A percentile compares a stretch with the other conserved stretches of the same genome.
These are phyloP conservation scores for Daedaleopsis nitida DNA, from an alignment of 768 basidiomycete genomes.

Conservation along the genomic window DNA sequence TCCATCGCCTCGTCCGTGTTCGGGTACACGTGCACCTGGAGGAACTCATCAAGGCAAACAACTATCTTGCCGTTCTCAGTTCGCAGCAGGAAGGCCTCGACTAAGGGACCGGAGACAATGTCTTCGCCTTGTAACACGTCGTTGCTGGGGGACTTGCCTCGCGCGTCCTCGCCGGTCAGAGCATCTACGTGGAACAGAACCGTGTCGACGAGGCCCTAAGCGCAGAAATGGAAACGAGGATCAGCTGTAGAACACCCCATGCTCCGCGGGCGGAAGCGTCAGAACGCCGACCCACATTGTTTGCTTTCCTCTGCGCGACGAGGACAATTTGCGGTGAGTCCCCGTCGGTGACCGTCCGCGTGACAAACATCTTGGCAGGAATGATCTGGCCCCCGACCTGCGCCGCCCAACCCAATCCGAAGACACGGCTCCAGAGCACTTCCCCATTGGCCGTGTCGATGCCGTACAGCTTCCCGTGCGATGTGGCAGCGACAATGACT, in stretches of 20 bases:
- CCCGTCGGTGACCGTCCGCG: slow-evolving; percentile 49
- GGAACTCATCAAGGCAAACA: slow-evolving; percentile 71
- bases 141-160: slow-evolving; percentile 32
- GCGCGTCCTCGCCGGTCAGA: slow-evolving; percentile 67
- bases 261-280: background rate
- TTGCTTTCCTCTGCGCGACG: slow-evolving; percentile 60
- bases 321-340: slow-evolving; percentile 59
- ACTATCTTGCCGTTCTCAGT: slow-evolving; percentile 48
- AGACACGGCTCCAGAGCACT: slow-evolving; percentile 76
- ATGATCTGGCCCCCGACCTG: slow-evolving; percentile 55
- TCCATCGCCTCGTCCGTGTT: slow-evolving; percentile 48
- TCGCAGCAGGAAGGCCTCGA: slow-evolving; percentile 60
- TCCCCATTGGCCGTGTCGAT: slow-evolving; percentile 79
- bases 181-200: slow-evolving; percentile 79
- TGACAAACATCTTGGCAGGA: slow-evolving; percentile 63
- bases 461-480: slow-evolving; percentile 76
- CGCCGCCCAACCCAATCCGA: slow-evolving; percentile 72
- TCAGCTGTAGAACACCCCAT: background rate
- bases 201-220: slow-evolving; percentile 64
- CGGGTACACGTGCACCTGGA: slow-evolving; percentile 72
- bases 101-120: slow-evolving; percentile 56
- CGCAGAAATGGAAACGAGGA: background rate
- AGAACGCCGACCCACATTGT: slow-evolving; percentile 60
- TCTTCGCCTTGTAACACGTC: slow-evolving; percentile 60
- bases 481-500: slow-evolving; percentile 72